Conservation (phyloP, 164 flowering plant species). For the Liriodendron chinense region DNA sequence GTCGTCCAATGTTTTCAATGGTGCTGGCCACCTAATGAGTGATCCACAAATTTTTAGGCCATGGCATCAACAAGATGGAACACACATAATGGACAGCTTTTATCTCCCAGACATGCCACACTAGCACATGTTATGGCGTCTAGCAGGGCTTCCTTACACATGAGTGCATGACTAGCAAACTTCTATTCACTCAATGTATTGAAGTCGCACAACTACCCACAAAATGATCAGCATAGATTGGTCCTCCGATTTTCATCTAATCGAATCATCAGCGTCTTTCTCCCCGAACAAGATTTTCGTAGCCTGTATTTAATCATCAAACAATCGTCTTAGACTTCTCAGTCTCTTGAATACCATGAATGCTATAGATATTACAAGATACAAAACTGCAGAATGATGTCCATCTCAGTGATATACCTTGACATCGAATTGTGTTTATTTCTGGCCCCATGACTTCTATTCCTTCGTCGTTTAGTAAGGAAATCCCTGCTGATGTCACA, state of each 20-base stretch:
- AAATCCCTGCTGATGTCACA: constrained; percentile 63
- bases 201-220: not conserved
- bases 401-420: constrained; percentile 41
- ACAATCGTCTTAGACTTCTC: not conserved
- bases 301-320: constrained; percentile 32
- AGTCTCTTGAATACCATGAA: not conserved
- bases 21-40: too few relatives aligned
- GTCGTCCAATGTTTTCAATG: too few relatives aligned
- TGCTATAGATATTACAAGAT: not conserved
- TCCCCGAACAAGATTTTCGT: constrained; percentile 26
- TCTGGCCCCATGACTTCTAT: constrained; percentile 58
- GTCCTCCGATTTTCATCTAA: not conserved
- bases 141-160: too few relatives aligned
- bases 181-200: too few relatives aligned
- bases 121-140: too few relatives aligned
- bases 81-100: too few relatives aligned
- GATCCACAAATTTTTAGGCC: too few relatives aligned
- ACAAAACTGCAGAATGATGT: not conserved
- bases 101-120: too few relatives aligned
- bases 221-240: not conserved
- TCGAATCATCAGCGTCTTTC: constrained; percentile 14
- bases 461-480: constrained; percentile 54
- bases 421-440: constrained; percentile 53
- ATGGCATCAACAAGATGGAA: too few relatives aligned
- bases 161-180: too few relatives aligned